Percentiles rank a stretch among this genome's conserved stretches.
phyloP scores from a whole-genome alignment of 108 stramenopile species.

The Cylindrotheca closterium region DNA sequence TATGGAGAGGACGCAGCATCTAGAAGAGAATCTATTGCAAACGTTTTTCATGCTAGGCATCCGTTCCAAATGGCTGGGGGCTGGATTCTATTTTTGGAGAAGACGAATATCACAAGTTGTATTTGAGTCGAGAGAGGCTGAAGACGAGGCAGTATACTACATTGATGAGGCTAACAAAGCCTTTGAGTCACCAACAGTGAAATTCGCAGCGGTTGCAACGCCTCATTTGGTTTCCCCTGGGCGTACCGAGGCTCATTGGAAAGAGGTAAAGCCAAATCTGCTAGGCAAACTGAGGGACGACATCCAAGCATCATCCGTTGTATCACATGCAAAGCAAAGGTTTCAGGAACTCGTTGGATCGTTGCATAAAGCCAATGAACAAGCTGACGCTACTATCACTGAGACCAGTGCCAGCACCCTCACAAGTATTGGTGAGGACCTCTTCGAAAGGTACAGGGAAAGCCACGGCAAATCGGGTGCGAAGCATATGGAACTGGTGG shows the following conservation, averaged over 20 bases:
- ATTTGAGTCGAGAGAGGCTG: slow-evolving; percentile 52
- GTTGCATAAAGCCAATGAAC: slow-evolving; percentile 1
- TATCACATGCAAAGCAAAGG: slow-evolving; percentile 53
- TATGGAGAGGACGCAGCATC: slow-evolving; percentile 17
- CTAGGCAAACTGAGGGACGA: slow-evolving; percentile 58
- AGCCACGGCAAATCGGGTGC: slow-evolving; percentile 28
- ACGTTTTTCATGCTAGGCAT: slow-evolving; percentile 33
- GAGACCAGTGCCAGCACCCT: slow-evolving; percentile 35
- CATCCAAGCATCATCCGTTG: slow-evolving; percentile 72
- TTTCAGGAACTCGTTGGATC: slow-evolving; percentile 46
- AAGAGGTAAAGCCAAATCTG: slow-evolving; percentile 43
- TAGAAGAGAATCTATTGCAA: slow-evolving; percentile 1
- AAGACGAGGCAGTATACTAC: slow-evolving; percentile 46
- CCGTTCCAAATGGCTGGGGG: slow-evolving; percentile 70
- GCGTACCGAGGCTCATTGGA: slow-evolving; percentile 66
- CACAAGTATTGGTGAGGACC: slow-evolving; percentile 44
- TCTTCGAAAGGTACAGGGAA: slow-evolving; percentile 63
- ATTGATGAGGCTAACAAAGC: slow-evolving; percentile 45
- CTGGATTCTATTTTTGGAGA: slow-evolving; percentile 64
- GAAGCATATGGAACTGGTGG: slow-evolving; percentile 64
- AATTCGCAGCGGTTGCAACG: slow-evolving; percentile 37
- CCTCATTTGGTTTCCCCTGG: slow-evolving; percentile 67
- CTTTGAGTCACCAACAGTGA: slow-evolving; percentile 17
- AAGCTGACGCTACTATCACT: slow-evolving; percentile 5
- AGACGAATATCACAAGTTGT: slow-evolving; percentile 45